phyloP scores from a whole-genome alignment of 306 rosid genomes.

The Gastrolobium villosum region DNA sequence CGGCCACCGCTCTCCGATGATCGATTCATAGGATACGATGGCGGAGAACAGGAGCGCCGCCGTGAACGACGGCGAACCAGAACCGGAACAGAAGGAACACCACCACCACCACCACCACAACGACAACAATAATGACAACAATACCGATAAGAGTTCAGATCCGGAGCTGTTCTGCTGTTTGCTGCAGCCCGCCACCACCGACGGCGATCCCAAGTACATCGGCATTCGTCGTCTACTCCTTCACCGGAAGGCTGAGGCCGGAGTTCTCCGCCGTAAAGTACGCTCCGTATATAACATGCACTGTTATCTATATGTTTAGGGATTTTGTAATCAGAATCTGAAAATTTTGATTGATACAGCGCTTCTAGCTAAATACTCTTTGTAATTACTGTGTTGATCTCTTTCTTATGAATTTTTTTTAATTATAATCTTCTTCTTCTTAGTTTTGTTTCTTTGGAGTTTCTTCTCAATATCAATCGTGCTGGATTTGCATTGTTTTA shows the following conservation, averaged over 20 bases:
- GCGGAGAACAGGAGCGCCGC: conserved; percentile 54
- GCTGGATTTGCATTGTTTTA: conserved; percentile 2
- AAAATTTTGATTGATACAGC: conserved; percentile 9
- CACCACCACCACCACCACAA: conserved; percentile 5
- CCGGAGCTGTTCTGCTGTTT: conserved; percentile 76
- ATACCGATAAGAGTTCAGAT: conserved; percentile 59
- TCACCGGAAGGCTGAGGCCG: conserved; percentile 71
- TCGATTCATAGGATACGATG: conserved; percentile 52
- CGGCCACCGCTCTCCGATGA: conserved; percentile 57
- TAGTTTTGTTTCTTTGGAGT: conserved; percentile 4
- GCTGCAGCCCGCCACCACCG: conserved; percentile 73
- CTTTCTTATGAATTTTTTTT: not conserved
- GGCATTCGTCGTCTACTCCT: conserved; percentile 90
- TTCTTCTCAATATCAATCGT: conserved; percentile 7
- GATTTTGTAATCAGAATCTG: conserved; percentile 28
- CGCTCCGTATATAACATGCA: conserved; percentile 27
- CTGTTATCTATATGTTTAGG: not conserved
- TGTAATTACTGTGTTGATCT: conserved; percentile 15
- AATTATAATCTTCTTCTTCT: not conserved
- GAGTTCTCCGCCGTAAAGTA: conserved; percentile 72
- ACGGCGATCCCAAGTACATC: conserved; percentile 67
- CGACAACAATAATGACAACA: conserved; percentile 11
- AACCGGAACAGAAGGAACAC: conserved; percentile 33
- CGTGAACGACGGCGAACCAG: conserved; percentile 47
- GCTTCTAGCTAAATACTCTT: not conserved